Evolutionary conservation across 768 basidiomycete genomes (phyloP).

Genomic region (Neoboletus magnificus): DNA sequence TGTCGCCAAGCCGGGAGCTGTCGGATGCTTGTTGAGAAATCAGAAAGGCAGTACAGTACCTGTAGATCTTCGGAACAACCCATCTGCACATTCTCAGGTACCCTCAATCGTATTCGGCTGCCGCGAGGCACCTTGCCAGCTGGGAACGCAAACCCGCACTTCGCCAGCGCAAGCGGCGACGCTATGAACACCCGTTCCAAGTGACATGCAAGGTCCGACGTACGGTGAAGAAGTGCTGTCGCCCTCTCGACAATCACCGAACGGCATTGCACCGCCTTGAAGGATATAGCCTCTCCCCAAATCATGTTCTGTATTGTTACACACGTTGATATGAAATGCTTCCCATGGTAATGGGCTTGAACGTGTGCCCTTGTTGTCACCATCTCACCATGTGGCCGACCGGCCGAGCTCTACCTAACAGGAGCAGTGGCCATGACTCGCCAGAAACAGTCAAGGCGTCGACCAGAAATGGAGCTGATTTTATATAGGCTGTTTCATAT

Average conservation of each 20-base stretch:
- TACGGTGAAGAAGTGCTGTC: background rate
- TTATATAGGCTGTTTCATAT: background rate
- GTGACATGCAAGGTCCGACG: background rate
- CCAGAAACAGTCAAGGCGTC: background rate
- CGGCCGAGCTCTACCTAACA: background rate
- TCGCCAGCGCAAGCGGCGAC: background rate
- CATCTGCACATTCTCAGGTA: background rate
- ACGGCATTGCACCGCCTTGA: background rate
- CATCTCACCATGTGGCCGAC: background rate
- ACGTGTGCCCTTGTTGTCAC: background rate
- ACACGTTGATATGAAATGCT: conserved; percentile 1
- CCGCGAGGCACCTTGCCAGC: background rate
- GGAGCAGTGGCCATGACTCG: background rate
- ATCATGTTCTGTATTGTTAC: background rate
- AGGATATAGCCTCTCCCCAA: conserved; percentile 9
- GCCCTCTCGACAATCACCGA: conserved; percentile 17
- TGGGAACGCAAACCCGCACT: background rate
- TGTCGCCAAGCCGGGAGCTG: background rate
- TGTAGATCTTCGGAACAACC: conserved; percentile 13
- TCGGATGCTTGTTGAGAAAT: conserved; percentile 9
- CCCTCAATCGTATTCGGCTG: background rate
- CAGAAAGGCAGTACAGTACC: conserved; percentile 18
- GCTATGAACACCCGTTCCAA: background rate
- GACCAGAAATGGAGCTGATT: background rate
- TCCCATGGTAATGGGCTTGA: background rate